Evolutionary conservation across 176 grass and related monocot species (phyloP).

Genomic region (Alloteropsis semialata): DNA sequence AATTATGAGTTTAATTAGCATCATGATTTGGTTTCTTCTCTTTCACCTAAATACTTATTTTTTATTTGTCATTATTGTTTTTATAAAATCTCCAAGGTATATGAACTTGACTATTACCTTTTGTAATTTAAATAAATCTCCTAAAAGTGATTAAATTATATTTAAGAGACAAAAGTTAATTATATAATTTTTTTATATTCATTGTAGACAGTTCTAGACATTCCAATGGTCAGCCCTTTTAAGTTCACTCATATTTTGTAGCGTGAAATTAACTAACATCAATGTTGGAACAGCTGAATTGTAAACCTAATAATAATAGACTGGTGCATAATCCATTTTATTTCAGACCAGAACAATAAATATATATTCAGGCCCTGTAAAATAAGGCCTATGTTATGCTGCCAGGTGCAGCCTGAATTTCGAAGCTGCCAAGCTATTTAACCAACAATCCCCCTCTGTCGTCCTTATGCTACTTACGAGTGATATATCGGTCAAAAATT

Average conservation of each 20-base stretch:
- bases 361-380: no score
- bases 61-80: background rate
- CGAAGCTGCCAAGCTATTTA: background rate
- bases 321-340: background rate
- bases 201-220: background rate
- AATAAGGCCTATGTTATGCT: background rate
- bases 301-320: background rate
- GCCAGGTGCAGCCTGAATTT: background rate
- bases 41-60: background rate
- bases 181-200: background rate
- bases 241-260: no score
- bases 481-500: background rate
- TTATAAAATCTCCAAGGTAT: background rate
- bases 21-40: background rate
- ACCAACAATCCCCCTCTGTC: background rate
- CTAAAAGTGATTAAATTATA: background rate
- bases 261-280: no score
- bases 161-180: background rate
- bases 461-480: no score
- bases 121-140: background rate
- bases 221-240: background rate
- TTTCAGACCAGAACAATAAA: no score
- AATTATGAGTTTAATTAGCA: no score
- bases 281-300: background rate
- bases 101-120: background rate